Base-by-base conservation (phyloP, 2,329 filamentous ascomycete species). In the Teratosphaeria nubilosa region DNA sequence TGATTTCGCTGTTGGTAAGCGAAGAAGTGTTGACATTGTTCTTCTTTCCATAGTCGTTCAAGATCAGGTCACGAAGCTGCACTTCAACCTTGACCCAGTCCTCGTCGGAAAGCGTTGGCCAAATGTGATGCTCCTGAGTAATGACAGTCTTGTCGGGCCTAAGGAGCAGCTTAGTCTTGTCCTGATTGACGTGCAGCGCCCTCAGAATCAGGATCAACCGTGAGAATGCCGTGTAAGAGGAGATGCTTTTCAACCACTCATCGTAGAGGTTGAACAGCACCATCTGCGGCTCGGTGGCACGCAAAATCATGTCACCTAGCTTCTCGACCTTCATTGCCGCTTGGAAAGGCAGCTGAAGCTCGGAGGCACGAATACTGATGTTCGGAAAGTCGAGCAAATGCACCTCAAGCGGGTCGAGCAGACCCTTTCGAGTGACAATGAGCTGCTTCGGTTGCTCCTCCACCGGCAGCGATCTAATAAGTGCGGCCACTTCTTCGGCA, bases 31-130 rank as follows among this genome's bases (percentile, higher is more conserved):
- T 99, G 78, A 99, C 94, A 67, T 97, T 99, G 80, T 99, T 99
- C 83, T 99, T 99, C 83, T 97, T 99, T 71, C 94, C 94, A 72
- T 99, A 99, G 72, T 99, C 94, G 66, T 97, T 96, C 65, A 99
- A 73, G 68, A 99, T 99, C 64, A 99, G 78, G 78, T 99, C 94
- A 73, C 94, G 87, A 50, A 99, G 79, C 71, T 95, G 90, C 52
- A 91, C 91, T 80, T 99, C 94, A n/a, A 99, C 90, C 83, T 96
- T 96, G 76, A 99, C 94, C 94, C 94, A 99, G 63, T 96, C 91
- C 67, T 99, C 94, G 64, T 99, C 94, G 0, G 89, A 86, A 57
- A 99, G 78, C 0, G 90, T 87, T 0, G 94, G 94, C 94, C 94
- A 99, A 71, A 99, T 99, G 73, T 99, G 94, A 76, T 99, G 94